Evolutionary conservation across 2,329 filamentous ascomycete genomes (phyloP), one percentile per base, ranked within the genome.

Genomic region (Ascochyta pisi): DNA sequence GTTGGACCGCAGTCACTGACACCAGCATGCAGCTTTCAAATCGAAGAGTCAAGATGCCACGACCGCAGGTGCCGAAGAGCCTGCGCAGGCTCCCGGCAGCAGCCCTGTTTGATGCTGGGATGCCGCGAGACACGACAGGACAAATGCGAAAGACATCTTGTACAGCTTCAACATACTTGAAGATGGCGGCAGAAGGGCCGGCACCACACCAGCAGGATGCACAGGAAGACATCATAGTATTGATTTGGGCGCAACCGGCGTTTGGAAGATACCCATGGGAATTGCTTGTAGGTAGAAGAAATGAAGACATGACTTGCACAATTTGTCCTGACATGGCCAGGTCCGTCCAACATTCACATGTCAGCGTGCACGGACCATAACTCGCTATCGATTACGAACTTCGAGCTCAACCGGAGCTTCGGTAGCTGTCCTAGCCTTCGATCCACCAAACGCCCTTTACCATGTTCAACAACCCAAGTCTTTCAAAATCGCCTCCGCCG

Each of bases 11-110:
- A 24, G 35, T 35, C 45, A 40, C 62, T 74, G 41, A 73, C 45
- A 22, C 8, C 6, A 15, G 33, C 29, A 9, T 19, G 19, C 40
- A 77, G 74, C 74, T 4, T 77, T 77, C 66, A 77, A 76, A 48
- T 72, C 70, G 42, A 76, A 76, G 59, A 70, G 65, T 50, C 71
- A 74, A 54, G 71, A 73, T 29, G 66, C 74, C 29, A 60, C 66
- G 35, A 40, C 61, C 3, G 52, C 54, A 23, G 56, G 62, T 29
- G 60, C 55, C 34, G 54, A 55, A 13, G 51, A 50, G 19, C 57
- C 58, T 35, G 41, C 49, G 12, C 66, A 63, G 38, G 54, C 60
- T 27, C 61, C 64, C 2, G 62, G 57, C 39, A 70, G 67, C 27
- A 69, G 67, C 37, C 66, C 67, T 2, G 33, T 55, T 27, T 51